These are phyloP conservation scores for Dillenia turbinata DNA, from an alignment of 164 flowering plant species.

Conservation along the genomic window DNA sequence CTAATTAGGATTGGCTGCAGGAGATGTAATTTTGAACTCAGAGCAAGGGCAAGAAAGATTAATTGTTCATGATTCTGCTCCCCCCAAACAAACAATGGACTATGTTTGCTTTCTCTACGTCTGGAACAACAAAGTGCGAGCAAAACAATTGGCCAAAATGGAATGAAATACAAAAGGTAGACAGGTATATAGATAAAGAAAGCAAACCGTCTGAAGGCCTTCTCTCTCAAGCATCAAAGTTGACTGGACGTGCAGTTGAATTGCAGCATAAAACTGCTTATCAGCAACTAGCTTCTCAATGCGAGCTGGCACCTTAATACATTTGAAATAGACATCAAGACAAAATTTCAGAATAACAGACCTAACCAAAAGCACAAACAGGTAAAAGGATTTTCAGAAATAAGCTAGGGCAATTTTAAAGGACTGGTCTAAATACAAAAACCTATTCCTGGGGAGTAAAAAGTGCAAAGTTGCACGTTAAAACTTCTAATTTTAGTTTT, in stretches of 20 bases:
- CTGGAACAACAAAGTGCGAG: neutral
- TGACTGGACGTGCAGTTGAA: constrained; percentile 86
- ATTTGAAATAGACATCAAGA: constrained; percentile 8
- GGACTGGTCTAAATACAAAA: too few relatives aligned
- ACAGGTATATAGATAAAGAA: neutral
- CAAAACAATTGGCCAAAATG: too few relatives aligned
- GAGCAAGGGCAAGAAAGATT: too few relatives aligned
- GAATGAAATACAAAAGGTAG: too few relatives aligned
- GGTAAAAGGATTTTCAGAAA: too few relatives aligned
- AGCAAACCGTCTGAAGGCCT: constrained; percentile 91
- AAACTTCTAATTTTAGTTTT: too few relatives aligned
- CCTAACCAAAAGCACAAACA: neutral
- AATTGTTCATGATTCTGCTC: too few relatives aligned
- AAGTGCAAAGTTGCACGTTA: too few relatives aligned
- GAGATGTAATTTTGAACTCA: too few relatives aligned
- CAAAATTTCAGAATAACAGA: neutral
- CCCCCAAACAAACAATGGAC: neutral
- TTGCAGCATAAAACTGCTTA: constrained; percentile 95
- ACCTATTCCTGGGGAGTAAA: too few relatives aligned
- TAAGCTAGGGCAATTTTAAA: too few relatives aligned
- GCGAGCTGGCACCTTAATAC: constrained; percentile 80
- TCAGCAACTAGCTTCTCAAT: constrained; percentile 89
- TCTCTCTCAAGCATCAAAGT: constrained; percentile 94
- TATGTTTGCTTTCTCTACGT: neutral
- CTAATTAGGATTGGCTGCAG: too few relatives aligned